phyloP scores from a whole-genome alignment of 352 stramenopile species.

The Phytopythium helicoides region DNA sequence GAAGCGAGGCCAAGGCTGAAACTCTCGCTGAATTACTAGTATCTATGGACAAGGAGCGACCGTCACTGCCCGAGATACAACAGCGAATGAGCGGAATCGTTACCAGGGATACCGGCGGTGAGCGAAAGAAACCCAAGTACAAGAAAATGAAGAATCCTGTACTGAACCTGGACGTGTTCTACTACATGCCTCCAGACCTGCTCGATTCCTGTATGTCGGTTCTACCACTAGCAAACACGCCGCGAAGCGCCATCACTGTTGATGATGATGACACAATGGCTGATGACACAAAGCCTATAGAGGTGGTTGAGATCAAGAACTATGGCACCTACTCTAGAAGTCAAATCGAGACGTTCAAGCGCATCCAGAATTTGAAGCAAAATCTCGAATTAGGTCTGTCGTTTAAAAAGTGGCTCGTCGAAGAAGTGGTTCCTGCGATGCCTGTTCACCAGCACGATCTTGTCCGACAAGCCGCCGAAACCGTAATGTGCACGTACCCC shows the following conservation, averaged over 20 bases:
- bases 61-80: background rate
- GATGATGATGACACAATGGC: no score
- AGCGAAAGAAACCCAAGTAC: background rate
- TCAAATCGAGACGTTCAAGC: constrained; percentile 3
- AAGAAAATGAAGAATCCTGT: constrained; percentile 6
- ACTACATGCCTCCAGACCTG: background rate
- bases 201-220: no score
- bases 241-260: no score
- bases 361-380: background rate
- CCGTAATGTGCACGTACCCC: background rate
- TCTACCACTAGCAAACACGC: no score
- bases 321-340: background rate
- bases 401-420: constrained; percentile 7
- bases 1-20: no score
- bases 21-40: no score
- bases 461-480: background rate
- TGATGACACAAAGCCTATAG: background rate
- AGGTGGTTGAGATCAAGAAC: constrained; percentile 2
- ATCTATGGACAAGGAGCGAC: background rate
- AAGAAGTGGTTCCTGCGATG: background rate
- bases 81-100: background rate
- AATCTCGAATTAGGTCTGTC: background rate
- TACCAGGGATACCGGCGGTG: background rate
- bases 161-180: constrained; percentile 4
- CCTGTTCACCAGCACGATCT: background rate